Conservation (phyloP, 768 basidiomycete genomes). For the Podaxis mareebaensis region DNA sequence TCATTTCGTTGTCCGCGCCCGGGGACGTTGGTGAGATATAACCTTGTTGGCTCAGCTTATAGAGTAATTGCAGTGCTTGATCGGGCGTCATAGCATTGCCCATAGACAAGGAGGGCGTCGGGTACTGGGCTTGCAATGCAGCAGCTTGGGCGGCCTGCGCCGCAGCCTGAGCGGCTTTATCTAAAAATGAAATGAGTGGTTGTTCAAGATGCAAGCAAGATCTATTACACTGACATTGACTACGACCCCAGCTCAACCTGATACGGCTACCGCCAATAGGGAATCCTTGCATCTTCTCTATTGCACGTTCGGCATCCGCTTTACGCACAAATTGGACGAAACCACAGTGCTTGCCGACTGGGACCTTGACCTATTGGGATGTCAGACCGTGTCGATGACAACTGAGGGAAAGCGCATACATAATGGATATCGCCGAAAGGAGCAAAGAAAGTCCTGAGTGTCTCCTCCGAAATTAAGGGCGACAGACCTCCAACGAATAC, state of each 20-base stretch:
- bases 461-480: constrained; percentile 88
- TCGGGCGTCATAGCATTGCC: constrained; percentile 52
- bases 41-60: constrained; percentile 50
- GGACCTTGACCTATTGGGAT: constrained; percentile 80
- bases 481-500: constrained; percentile 93
- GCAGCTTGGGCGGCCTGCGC: constrained; percentile 81
- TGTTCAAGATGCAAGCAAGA: constrained; percentile 4
- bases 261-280: constrained; percentile 92
- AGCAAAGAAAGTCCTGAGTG: constrained; percentile 84
- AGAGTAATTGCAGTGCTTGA: constrained; percentile 62
- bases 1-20: not conserved
- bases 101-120: constrained; percentile 23
- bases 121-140: constrained; percentile 53
- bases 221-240: constrained; percentile 67
- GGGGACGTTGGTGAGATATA: constrained; percentile 23
- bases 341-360: constrained; percentile 92
- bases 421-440: constrained; percentile 96
- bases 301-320: constrained; percentile 87
- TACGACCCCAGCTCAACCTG: constrained; percentile 89
- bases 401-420: constrained; percentile 43
- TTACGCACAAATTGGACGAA: constrained; percentile 95
- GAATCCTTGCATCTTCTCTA: constrained; percentile 97
- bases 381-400: constrained; percentile 6
- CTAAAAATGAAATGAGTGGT: constrained; percentile 35
- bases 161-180: constrained; percentile 90